Conservation (phyloP, 306 rosid genomes). For the Fragaria ananassa region DNA sequence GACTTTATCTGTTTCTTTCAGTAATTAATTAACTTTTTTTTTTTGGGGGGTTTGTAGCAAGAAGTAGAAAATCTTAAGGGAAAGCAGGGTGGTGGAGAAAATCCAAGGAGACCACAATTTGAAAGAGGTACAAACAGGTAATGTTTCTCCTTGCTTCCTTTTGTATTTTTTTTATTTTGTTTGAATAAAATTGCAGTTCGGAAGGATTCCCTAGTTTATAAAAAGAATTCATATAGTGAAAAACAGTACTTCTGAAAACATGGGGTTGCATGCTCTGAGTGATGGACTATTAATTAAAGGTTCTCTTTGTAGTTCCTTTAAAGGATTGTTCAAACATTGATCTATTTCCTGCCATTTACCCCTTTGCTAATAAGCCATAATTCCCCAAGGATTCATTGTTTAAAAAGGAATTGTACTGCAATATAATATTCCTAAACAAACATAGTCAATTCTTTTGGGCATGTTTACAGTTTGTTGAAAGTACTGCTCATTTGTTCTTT, state of each 20-base stretch:
- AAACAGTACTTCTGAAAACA: not conserved
- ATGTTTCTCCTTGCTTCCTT: conserved; percentile 6
- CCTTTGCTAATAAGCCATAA: not conserved
- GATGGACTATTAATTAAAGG: not conserved
- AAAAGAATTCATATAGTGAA: not conserved
- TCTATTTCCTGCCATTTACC: not conserved
- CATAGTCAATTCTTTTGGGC: not conserved
- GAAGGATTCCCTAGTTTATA: not conserved
- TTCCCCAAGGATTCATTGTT: not conserved
- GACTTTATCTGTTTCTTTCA: not conserved
- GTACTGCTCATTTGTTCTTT: not conserved
- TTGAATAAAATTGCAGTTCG: not conserved
- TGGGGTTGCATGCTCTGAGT: not conserved
- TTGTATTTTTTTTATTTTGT: not conserved
- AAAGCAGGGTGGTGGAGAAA: conserved; percentile 39
- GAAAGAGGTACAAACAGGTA: conserved; percentile 61
- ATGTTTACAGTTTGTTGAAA: not conserved
- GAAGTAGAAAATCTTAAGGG: conserved; percentile 61
- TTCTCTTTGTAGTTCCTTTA: not conserved
- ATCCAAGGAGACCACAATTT: conserved; percentile 30
- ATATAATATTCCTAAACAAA: not conserved
- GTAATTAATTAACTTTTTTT: conserved; percentile 20
- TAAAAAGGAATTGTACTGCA: not conserved
- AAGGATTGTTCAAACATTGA: not conserved
- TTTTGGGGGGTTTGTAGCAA: conserved; percentile 39